Base-by-base conservation (phyloP, 768 basidiomycete species). In the Hysterangium stoloniferum region DNA sequence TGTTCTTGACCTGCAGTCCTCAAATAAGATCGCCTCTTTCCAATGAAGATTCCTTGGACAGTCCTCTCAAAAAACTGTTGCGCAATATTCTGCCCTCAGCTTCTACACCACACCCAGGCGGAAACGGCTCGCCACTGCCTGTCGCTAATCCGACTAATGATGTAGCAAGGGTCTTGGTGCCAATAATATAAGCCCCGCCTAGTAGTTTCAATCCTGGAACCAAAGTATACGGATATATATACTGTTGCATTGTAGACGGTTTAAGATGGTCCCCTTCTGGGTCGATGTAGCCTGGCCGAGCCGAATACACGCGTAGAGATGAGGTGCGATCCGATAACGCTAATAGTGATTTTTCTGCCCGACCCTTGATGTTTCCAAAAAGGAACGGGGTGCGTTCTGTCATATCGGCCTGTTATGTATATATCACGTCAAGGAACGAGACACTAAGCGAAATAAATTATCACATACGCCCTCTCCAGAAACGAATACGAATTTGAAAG, bases 401-500 rank as follows among this genome's bases (percentile, higher is more conserved):
- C 17, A 50, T 56, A 34, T 63, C 63, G 2, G 63, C 63, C 29
- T 61, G 58, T 46, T 17, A 43, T 29, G 15, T 32, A 13, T 5
- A 42, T 12, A 15, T 41, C 22, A 25, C 9, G 9, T 50, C 5
- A 19, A 15, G 7, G 25, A 8, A 50, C 13, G 38, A 12, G 6
- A 25, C 36, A 22, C 35, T 4, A 25, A 12, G 11, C 17, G 34
- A 43, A 8, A 33, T 32, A 27, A 33, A n/a, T n/a, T n/a, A 15
- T 15, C 27, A 41, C 52, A 19, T 28, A 52, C 33, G 6, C 63
- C 62, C 15, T 62, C 62, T 24, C 62, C 62, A 17, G 61, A 62
- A 6, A 62, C 62, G 44, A 63, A 66, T 33, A 65, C 64, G 56
- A 66, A 63, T 48, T 59, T 63, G 4, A 50, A 54, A 1, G 56